These are phyloP conservation scores for Edaphochlamys debaryana DNA, from an alignment of 139 green algal genomes.

Conservation along the genomic window DNA sequence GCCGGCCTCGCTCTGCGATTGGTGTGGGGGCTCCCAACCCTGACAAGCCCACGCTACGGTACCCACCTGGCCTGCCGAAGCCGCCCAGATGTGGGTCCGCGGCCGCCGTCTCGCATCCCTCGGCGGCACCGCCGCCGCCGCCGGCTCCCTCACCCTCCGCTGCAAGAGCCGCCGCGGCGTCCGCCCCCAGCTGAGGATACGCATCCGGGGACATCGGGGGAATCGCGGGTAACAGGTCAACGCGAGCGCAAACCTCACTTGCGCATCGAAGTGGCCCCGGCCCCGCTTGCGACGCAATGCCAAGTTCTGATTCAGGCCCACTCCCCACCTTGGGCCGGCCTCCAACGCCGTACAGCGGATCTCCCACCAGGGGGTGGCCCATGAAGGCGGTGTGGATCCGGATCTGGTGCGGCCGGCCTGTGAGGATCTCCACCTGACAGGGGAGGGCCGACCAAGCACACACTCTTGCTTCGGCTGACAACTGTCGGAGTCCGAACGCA, in stretches of 20 bases:
- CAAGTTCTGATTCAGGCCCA: background rate
- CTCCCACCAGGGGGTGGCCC: slow-evolving; percentile 71
- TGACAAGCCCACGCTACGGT: no score
- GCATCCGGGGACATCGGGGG: no score
- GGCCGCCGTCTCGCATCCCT: background rate
- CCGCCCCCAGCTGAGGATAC: background rate
- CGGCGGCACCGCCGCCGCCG: background rate
- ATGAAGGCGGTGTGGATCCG: slow-evolving; percentile 71
- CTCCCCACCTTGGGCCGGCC: slow-evolving; percentile 43
- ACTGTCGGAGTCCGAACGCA: no score
- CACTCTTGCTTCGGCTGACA: no score
- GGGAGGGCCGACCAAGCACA: no score
- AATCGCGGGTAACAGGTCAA: no score
- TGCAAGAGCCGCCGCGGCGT: background rate
- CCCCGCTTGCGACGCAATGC: background rate
- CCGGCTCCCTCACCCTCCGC: background rate
- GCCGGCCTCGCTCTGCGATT: no score
- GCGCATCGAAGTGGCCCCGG: no score
- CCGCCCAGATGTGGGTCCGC: background rate
- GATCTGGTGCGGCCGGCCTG: slow-evolving; percentile 73
- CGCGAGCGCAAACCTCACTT: no score
- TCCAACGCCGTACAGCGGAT: slow-evolving; percentile 66
- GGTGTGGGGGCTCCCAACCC: no score
- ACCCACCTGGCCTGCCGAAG: slow-evolving; percentile 5
- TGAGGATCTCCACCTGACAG: slow-evolving; percentile 59